phyloP scores from a whole-genome alignment of 352 stramenopile species.

The Phytophthora sp. region DNA sequence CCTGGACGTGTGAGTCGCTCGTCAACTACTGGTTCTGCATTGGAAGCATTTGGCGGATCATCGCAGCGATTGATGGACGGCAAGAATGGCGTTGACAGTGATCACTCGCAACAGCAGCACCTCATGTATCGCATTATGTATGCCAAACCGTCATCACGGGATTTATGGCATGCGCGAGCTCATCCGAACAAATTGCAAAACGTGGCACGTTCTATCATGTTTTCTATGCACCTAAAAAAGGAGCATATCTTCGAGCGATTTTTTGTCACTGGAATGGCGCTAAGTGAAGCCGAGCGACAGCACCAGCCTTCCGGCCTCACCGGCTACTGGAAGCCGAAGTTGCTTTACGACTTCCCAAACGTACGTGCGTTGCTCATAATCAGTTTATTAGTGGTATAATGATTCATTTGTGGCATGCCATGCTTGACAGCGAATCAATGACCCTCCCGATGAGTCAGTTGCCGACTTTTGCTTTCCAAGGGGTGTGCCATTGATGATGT shows the following conservation, averaged over 20 bases:
- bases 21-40: slow-evolving; percentile 55
- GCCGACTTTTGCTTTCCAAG: slow-evolving; percentile 85
- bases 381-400: background rate
- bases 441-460: slow-evolving; percentile 53
- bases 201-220: slow-evolving; percentile 74
- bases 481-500: slow-evolving; percentile 68
- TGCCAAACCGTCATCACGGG: slow-evolving; percentile 58
- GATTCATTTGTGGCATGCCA: slow-evolving; percentile 4
- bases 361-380: slow-evolving; percentile 28
- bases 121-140: slow-evolving; percentile 86
- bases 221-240: slow-evolving; percentile 83
- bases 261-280: slow-evolving; percentile 63
- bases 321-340: slow-evolving; percentile 74
- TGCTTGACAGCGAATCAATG: slow-evolving; percentile 33
- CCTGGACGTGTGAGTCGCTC: slow-evolving; percentile 53
- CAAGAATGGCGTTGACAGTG: slow-evolving; percentile 21
- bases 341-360: slow-evolving; percentile 74
- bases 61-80: slow-evolving; percentile 29
- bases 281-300: slow-evolving; percentile 42
- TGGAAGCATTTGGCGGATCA: slow-evolving; percentile 30
- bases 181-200: slow-evolving; percentile 58
- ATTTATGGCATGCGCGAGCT: slow-evolving; percentile 66
- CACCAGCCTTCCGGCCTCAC: slow-evolving; percentile 37
- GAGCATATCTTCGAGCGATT: slow-evolving; percentile 87
- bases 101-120: slow-evolving; percentile 48